Conservation (phyloP, 2,329 filamentous ascomycete genomes). For the Sordariomycetes sp. region DNA sequence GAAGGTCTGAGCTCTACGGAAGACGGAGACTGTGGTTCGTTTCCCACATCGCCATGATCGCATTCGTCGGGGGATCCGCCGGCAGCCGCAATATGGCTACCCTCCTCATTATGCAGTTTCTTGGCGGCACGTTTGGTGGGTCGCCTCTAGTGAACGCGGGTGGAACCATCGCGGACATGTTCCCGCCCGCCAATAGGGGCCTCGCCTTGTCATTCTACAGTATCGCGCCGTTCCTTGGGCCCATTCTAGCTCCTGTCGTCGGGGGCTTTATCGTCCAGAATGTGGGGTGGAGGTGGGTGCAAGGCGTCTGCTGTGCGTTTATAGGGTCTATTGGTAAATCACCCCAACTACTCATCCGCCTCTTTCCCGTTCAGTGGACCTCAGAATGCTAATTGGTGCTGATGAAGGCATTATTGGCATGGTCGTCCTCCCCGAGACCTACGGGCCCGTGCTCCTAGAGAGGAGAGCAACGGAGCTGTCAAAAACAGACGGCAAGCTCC, state of each 20-base stretch:
- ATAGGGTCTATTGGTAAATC: slow-evolving; percentile 40
- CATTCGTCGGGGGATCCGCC: slow-evolving; percentile 50
- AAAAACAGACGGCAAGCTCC: slow-evolving; percentile 41
- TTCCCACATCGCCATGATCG: slow-evolving; percentile 15
- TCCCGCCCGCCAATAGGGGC: slow-evolving; percentile 41
- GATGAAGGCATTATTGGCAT: slow-evolving; percentile 29
- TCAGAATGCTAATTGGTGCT: no score
- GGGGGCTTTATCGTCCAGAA: slow-evolving; percentile 52
- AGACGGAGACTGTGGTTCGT: slow-evolving; percentile 19
- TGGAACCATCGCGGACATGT: slow-evolving; percentile 55
- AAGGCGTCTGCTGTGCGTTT: slow-evolving; percentile 49
- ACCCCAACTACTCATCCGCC: no score
- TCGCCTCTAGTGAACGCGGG: slow-evolving; percentile 53
- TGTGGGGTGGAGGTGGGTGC: slow-evolving; percentile 53
- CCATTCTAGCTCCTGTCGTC: slow-evolving; percentile 46
- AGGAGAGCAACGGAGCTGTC: slow-evolving; percentile 41
- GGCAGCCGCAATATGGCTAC: slow-evolving; percentile 44
- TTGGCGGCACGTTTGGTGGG: slow-evolving; percentile 52
- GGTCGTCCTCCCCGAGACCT: slow-evolving; percentile 47
- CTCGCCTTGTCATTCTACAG: slow-evolving; percentile 49
- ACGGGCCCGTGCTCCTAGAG: slow-evolving; percentile 45
- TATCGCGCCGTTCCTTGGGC: slow-evolving; percentile 53
- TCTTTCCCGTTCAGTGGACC: no score
- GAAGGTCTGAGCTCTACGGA: slow-evolving; percentile 42
- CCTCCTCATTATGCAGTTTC: slow-evolving; percentile 58